Evolutionary conservation across 306 rosid species (phyloP), one percentile per base, ranked within the genome.

Genomic region (Pterocarpus santalinus): DNA sequence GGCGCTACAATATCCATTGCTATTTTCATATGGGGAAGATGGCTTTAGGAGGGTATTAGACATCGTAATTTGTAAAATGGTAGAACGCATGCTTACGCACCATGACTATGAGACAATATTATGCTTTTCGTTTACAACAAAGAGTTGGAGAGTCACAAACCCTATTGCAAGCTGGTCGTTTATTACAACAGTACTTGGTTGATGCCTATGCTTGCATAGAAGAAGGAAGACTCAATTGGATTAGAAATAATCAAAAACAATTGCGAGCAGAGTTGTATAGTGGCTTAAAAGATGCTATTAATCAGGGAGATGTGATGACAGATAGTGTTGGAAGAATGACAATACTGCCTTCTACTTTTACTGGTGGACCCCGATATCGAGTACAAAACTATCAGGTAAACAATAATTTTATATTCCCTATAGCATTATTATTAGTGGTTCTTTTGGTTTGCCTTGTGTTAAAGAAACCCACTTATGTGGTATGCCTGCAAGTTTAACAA

Each of bases 171-270:
- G 41, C 16, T 0, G 41, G 17, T 0, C 17, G 15, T 32, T 62
- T 62, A 5, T 34, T 62, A 0, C 67, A 62, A 32, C 43, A 62
- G 33, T 30, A 10, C 43, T 3, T 63, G 9, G 68, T 63, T n/a
- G 70, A 65, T 65, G 49, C 70, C 34, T 65, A 5, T 65, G 70
- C 70, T 41, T 62, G 16, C 39, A 62, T 62, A 4, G 67, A 62
- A 63, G 68, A 63, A 58, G 64, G 34, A 28, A 58, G 64, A 28
- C 30, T 60, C 36, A 60, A 28, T 60, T 60, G 65, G 65, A 60
- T 60, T 22, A 60, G 36, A 28, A 60, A 60, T 0, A 7, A 60
- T 9, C 65, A 60, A 60, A 60, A 3, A 28, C 35, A 60, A 10
- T 60, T 60, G 9, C 13, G 65, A 6, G 36, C 36, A 60, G 65